A percentile compares a stretch with the other conserved stretches of the same genome.
Evolutionary conservation across 495 filamentous ascomycete species (phyloP).

Genomic region (Hapsidospora chrysogenum): DNA sequence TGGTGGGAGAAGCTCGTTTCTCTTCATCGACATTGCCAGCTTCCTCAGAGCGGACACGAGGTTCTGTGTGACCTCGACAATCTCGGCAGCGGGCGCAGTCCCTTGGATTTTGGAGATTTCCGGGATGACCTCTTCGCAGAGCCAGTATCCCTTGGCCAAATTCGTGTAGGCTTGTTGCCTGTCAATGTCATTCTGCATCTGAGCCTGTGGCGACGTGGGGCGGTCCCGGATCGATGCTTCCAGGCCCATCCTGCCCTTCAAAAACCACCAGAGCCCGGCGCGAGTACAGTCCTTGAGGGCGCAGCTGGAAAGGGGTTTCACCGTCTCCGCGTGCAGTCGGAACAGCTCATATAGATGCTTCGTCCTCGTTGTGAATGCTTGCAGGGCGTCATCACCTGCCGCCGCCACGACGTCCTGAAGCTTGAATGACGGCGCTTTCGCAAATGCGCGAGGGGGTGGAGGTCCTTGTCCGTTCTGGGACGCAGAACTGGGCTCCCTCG

Average conservation of each 20-base stretch:
- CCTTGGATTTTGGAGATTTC: conserved; percentile 24
- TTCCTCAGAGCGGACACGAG: conserved; percentile 49
- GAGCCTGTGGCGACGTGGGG: conserved; percentile 26
- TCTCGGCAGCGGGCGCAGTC: conserved; percentile 16
- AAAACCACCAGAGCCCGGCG: conserved; percentile 74
- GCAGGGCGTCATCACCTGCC: conserved; percentile 44
- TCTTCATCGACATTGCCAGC: conserved; percentile 63
- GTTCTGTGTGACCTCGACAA: conserved; percentile 34
- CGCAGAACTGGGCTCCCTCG: conserved; percentile 9
- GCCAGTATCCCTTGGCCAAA: conserved; percentile 72
- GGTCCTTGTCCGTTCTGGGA: conserved; percentile 9
- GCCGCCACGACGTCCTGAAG: conserved; percentile 19
- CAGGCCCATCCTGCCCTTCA: conserved; percentile 54
- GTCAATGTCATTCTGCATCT: conserved; percentile 20
- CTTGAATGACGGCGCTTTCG: conserved; percentile 10
- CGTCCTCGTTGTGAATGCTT: conserved; percentile 48
- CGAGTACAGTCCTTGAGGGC: conserved; percentile 48
- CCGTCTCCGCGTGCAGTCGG: conserved; percentile 49
- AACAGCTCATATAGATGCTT: conserved; percentile 52
- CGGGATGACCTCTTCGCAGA: conserved; percentile 47
- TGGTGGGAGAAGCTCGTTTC: conserved; percentile 56
- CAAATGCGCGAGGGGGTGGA: conserved; percentile 6
- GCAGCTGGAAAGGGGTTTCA: conserved; percentile 42
- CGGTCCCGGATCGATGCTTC: conserved; percentile 52
- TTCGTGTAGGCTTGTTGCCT: conserved; percentile 59